Base-by-base conservation (phyloP, 176 grass and related monocot genomes). In the Oryza meyeriana region DNA sequence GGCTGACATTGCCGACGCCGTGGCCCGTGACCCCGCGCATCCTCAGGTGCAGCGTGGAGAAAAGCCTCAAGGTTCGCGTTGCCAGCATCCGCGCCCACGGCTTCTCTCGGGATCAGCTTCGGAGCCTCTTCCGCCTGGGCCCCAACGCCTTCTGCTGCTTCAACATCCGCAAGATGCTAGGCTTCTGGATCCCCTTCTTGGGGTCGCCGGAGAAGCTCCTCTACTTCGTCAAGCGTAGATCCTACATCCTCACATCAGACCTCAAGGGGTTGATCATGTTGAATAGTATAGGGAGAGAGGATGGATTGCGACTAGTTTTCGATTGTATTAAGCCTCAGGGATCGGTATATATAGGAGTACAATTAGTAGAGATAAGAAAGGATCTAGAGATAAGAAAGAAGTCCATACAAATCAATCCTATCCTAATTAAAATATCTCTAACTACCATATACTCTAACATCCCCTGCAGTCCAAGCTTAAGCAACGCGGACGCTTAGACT, bases 41-140 rank as follows among this genome's bases (percentile, higher is more conserved):
- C 74, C 78, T 95, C 69, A 73, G 48, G 84, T 69, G 58, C 80
- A 84, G 76, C 38, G 86, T 87, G 34, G 81, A 94, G 11, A 86
- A 72, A 6, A 91, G 74, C 61, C 89, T 94, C 7, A 74, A 70
- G 67, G 68, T 31, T 50, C 85, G 82, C 44, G 0, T 89, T 48
- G 44, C 74, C 26, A 32, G 26, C 22, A 32, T 94, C 8, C 57
- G 29, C n/a, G 38, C 61, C 31, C 38, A 86, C 40, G 91, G 91
- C 26, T 79, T 91, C 75, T 86, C 85, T 12, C 25, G 17, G 3
- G 29, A n/a, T 39, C 71, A 94, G 58, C 45, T 88, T 39, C 8
- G 30, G 33, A 31, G 13, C 42, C 76, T 89, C 39, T 0, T 86
- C 69, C 40, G 33, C 35, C 0, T 22, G 61, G 13, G 22, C 34